Percentiles rank a stretch among this genome's conserved stretches.
Evolutionary conservation across 1,139 yeast species (phyloP).

Genomic region (Entelexis sorbosivorans): DNA sequence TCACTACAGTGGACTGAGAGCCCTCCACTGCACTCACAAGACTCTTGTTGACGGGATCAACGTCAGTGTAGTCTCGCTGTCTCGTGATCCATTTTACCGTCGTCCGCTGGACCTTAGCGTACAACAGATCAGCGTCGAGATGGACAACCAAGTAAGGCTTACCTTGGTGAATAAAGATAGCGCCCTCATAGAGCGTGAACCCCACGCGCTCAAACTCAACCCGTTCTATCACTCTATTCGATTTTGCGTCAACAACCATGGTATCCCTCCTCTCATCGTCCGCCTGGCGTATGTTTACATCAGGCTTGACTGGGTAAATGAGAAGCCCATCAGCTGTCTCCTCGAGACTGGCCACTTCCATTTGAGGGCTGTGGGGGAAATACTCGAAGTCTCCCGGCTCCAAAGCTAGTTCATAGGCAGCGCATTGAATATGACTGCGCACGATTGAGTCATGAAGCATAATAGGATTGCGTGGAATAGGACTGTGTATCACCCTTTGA

Average conservation of each 20-base stretch:
- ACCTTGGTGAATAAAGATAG: conserved; percentile 89
- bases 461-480: conserved; percentile 35
- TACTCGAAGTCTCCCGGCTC: conserved; percentile 44
- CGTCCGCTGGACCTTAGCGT: conserved; percentile 75
- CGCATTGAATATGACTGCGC: conserved; percentile 86
- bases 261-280: conserved; percentile 17
- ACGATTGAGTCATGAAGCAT: conserved; percentile 49
- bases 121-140: conserved; percentile 61
- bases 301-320: conserved; percentile 8
- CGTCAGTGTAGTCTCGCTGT: conserved; percentile 85
- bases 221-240: conserved; percentile 68
- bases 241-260: conserved; percentile 42
- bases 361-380: conserved; percentile 33
- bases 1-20: background rate
- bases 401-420: conserved; percentile 76
- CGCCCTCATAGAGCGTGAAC: conserved; percentile 91
- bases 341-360: background rate
- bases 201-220: conserved; percentile 84
- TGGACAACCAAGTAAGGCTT: conserved; percentile 75
- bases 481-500: conserved; percentile 43
- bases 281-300: conserved; percentile 16
- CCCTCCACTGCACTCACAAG: background rate
- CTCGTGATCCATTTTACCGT: conserved; percentile 88
- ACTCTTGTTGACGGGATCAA: conserved; percentile 51
- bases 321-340: background rate